A percentile compares a stretch with the other conserved stretches of the same genome.
Conservation (phyloP, 768 basidiomycete genomes). For the Agaricus bisporus region DNA sequence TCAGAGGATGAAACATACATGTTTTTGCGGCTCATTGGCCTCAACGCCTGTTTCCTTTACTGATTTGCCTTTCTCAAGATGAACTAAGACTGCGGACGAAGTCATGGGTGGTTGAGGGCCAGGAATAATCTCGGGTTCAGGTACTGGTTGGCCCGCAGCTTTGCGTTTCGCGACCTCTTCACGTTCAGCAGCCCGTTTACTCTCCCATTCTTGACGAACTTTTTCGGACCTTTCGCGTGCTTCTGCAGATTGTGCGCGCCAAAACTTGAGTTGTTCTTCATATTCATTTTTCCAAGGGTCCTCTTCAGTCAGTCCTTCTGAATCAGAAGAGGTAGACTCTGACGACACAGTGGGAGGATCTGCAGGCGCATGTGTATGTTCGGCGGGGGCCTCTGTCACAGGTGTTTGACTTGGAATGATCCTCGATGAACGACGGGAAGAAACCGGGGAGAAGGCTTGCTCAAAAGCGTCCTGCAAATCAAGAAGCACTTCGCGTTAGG, state of each 20-base stretch:
- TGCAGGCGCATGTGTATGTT: not conserved
- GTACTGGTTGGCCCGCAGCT: constrained; percentile 10
- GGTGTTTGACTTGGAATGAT: constrained; percentile 9
- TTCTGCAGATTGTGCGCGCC: constrained; percentile 69
- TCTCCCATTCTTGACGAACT: constrained; percentile 68
- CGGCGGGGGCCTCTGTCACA: not conserved
- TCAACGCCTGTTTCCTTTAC: constrained; percentile 21
- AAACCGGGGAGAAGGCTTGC: constrained; percentile 26
- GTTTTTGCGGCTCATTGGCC: constrained; percentile 1
- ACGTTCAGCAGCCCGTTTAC: constrained; percentile 41
- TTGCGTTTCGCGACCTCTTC: constrained; percentile 27
- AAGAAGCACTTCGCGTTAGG: not conserved
- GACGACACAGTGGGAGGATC: constrained; percentile 5
- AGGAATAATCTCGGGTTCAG: not conserved
- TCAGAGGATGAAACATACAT: not conserved
- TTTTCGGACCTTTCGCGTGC: constrained; percentile 72
- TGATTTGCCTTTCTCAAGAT: not conserved
- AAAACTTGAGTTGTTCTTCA: constrained; percentile 58
- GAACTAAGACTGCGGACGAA: not conserved
- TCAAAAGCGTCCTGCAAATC: constrained; percentile 19
- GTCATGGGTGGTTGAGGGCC: not conserved
- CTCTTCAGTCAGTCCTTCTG: constrained; percentile 19
- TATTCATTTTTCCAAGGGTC: constrained; percentile 65
- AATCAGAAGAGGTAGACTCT: constrained; percentile 13
- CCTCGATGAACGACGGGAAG: constrained; percentile 21